Conservation (phyloP, 2,329 filamentous ascomycete genomes). For the Lachnellula occidentalis region DNA sequence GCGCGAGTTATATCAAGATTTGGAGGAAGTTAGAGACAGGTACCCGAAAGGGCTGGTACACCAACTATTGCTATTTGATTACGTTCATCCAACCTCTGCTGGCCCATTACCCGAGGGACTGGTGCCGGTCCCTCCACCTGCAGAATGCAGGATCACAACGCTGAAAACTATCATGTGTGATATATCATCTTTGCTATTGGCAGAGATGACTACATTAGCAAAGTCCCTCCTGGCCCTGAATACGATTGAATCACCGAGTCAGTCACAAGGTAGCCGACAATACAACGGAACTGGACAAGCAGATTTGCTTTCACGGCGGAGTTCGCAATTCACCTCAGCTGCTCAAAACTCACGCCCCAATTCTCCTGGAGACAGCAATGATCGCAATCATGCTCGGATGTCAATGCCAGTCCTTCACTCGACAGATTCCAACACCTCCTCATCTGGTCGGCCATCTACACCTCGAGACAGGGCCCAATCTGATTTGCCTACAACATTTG, state of each 20-base stretch:
- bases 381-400: constrained; percentile 65
- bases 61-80: constrained; percentile 76
- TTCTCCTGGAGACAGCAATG: constrained; percentile 47
- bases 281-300: constrained; percentile 40
- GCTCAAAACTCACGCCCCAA: constrained; percentile 42
- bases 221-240: constrained; percentile 68
- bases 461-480: constrained; percentile 24
- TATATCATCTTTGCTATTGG: constrained; percentile 66
- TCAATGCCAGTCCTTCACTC: constrained; percentile 63
- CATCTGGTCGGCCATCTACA: constrained; percentile 34
- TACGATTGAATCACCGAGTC: constrained; percentile 70
- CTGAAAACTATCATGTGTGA: constrained; percentile 78
- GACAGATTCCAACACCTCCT: constrained; percentile 26
- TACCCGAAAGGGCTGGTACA: constrained; percentile 75
- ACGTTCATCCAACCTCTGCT: constrained; percentile 43
- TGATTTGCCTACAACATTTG: constrained; percentile 20
- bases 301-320: constrained; percentile 42
- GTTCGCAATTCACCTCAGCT: constrained; percentile 49
- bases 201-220: constrained; percentile 69
- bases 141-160: constrained; percentile 68
- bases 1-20: constrained; percentile 56
- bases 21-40: constrained; percentile 64
- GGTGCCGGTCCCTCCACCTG: constrained; percentile 61
- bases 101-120: constrained; percentile 61
- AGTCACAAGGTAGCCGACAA: constrained; percentile 38